Conservation (phyloP, 2,329 filamentous ascomycete genomes). For the Endoconidiophora polonica region DNA sequence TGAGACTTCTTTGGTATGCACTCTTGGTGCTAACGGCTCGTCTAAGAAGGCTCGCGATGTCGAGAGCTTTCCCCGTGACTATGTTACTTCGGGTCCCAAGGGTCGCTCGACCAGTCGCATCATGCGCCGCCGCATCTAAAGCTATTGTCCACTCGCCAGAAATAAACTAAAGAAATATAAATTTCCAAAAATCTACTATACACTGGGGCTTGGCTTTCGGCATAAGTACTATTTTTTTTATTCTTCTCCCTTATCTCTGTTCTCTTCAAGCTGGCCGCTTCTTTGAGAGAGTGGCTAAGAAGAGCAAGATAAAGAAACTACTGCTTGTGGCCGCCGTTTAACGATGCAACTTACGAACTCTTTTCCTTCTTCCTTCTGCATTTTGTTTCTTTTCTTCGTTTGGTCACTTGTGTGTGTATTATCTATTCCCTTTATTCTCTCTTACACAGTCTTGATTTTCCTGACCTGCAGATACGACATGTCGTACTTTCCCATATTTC, state of each 20-base stretch:
- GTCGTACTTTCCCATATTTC: too few species aligned
- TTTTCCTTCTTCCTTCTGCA: neutral
- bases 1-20: slow-evolving; percentile 33
- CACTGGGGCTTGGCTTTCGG: too few species aligned
- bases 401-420: neutral
- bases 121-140: too few species aligned
- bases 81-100: slow-evolving; percentile 1
- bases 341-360: slow-evolving; percentile 7
- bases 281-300: neutral
- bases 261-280: too few species aligned
- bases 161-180: too few species aligned
- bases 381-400: neutral
- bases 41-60: slow-evolving; percentile 11
- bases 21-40: slow-evolving; percentile 23
- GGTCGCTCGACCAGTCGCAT: too few species aligned
- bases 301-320: neutral
- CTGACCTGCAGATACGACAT: too few species aligned
- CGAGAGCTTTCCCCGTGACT: slow-evolving; percentile 9
- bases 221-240: neutral
- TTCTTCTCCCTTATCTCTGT: neutral
- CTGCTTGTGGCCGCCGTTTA: slow-evolving; percentile 2
- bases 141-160: too few species aligned
- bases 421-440: neutral
- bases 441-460: neutral
- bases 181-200: too few species aligned